A percentile compares a stretch with the other conserved stretches of the same genome.
Conservation (phyloP, 768 basidiomycete species). For the Gloeopeniophorella convolvens region DNA sequence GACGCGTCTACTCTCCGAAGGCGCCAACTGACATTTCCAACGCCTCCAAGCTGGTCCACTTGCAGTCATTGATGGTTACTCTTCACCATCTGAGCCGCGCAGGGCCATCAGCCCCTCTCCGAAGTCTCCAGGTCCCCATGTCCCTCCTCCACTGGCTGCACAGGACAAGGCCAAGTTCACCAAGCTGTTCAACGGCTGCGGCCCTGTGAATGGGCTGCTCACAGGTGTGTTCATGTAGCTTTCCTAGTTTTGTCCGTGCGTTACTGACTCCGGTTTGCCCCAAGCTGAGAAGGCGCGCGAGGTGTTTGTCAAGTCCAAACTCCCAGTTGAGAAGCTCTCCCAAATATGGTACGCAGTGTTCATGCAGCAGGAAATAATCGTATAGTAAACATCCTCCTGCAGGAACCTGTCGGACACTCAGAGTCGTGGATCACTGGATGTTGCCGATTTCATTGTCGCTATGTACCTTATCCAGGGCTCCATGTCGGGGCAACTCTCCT, state of each 20-base stretch:
- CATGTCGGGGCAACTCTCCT: constrained; percentile 72
- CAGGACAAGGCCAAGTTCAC: constrained; percentile 84
- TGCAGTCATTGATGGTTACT: constrained; percentile 70
- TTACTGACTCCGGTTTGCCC: not conserved
- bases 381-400: constrained; percentile 4
- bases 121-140: constrained; percentile 45
- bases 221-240: constrained; percentile 45
- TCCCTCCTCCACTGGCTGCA: constrained; percentile 60
- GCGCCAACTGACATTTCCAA: constrained; percentile 17
- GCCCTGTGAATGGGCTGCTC: constrained; percentile 71
- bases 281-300: constrained; percentile 83
- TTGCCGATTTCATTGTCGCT: constrained; percentile 87
- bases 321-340: constrained; percentile 78
- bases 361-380: not conserved
- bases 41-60: constrained; percentile 66
- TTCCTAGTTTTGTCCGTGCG: not conserved
- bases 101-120: constrained; percentile 42
- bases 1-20: constrained; percentile 1
- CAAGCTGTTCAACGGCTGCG: constrained; percentile 65
- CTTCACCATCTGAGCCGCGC: constrained; percentile 46
- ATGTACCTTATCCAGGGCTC: constrained; percentile 95
- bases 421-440: constrained; percentile 81
- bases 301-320: constrained; percentile 86
- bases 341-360: constrained; percentile 73
- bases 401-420: constrained; percentile 97